phyloP scores from a whole-genome alignment of 352 stramenopile species.

The Thraustochytrium sp. region DNA sequence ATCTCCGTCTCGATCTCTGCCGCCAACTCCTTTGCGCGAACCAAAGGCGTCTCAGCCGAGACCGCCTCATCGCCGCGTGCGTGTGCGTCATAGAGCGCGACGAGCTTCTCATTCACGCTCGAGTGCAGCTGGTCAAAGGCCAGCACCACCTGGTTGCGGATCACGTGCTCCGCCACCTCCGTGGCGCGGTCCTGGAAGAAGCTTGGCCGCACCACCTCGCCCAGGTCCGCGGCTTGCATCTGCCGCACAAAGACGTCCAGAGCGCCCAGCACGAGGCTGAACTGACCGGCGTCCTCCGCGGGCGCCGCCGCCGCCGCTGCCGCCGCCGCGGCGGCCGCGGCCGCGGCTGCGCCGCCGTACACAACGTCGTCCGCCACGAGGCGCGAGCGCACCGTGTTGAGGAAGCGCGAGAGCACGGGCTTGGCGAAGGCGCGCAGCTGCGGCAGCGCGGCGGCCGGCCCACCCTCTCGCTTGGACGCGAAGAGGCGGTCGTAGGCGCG shows the following conservation, averaged over 20 bases:
- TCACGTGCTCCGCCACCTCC: slow-evolving; percentile 18
- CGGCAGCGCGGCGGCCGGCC: background rate
- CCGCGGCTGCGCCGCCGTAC: background rate
- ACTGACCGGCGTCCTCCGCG: background rate
- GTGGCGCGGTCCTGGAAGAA: slow-evolving; percentile 3
- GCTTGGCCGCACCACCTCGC: background rate
- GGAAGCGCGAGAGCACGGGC: background rate
- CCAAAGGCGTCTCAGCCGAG: background rate
- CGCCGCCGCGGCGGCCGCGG: background rate
- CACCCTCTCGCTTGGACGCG: background rate
- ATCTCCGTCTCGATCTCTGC: slow-evolving; percentile 11
- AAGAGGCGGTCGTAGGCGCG: background rate
- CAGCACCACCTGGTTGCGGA: slow-evolving; percentile 21
- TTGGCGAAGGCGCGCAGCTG: background rate
- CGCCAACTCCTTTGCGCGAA: background rate
- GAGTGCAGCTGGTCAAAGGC: slow-evolving; percentile 28
- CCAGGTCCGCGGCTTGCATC: background rate
- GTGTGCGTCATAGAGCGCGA: background rate
- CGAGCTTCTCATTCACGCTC: background rate
- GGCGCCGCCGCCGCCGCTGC: background rate
- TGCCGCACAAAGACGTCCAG: background rate
- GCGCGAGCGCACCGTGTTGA: slow-evolving; percentile 13
- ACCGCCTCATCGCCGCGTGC: background rate
- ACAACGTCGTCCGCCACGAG: slow-evolving; percentile 34
- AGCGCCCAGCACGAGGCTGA: background rate